A percentile compares a stretch with the other conserved stretches of the same genome.
Evolutionary conservation across 208 protist genomes (phyloP).

Genomic region (Strigomonas galati): DNA sequence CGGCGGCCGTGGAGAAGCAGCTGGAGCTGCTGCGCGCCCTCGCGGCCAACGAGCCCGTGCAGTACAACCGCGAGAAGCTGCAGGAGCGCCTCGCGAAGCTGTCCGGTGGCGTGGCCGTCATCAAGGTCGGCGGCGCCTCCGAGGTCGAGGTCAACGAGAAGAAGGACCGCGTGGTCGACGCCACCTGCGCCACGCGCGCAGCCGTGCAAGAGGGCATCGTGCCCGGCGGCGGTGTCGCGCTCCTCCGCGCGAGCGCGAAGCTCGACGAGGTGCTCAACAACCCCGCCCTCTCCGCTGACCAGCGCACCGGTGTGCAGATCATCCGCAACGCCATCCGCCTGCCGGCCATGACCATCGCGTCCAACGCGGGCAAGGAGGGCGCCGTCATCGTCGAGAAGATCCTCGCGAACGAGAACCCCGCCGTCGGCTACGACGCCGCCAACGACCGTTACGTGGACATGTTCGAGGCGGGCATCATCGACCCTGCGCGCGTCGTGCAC

Average conservation of each 20-base stretch:
- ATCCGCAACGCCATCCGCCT: conserved; percentile 92
- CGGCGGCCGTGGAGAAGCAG: conserved; percentile 88
- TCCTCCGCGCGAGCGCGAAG: conserved; percentile 90
- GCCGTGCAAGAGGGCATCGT: conserved; percentile 99
- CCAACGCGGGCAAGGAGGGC: conserved; percentile 98
- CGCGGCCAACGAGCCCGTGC: conserved; percentile 81
- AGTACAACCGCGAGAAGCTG: conserved; percentile 98
- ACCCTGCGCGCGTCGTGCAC: conserved; percentile 99
- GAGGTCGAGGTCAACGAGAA: conserved; percentile 99
- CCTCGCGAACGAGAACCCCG: conserved; percentile 68
- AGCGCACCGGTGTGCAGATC: conserved; percentile 96
- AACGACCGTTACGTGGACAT: conserved; percentile 97
- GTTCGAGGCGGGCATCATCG: conserved; percentile 98
- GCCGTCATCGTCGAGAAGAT: conserved; percentile 97
- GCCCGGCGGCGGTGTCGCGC: conserved; percentile 96
- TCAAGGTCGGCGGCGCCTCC: conserved; percentile 96
- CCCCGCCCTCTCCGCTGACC: conserved; percentile 78
- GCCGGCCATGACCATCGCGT: conserved; percentile 93
- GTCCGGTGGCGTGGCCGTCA: conserved; percentile 95
- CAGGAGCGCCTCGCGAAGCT: conserved; percentile 98
- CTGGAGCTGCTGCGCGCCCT: conserved; percentile 91
- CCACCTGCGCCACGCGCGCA: conserved; percentile 98
- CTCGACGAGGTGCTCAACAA: conserved; percentile 71
- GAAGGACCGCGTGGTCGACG: conserved; percentile 99
- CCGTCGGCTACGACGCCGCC: conserved; percentile 94